Conservation (phyloP, 2,329 filamentous ascomycete genomes). For the Venturia aucupariae region DNA sequence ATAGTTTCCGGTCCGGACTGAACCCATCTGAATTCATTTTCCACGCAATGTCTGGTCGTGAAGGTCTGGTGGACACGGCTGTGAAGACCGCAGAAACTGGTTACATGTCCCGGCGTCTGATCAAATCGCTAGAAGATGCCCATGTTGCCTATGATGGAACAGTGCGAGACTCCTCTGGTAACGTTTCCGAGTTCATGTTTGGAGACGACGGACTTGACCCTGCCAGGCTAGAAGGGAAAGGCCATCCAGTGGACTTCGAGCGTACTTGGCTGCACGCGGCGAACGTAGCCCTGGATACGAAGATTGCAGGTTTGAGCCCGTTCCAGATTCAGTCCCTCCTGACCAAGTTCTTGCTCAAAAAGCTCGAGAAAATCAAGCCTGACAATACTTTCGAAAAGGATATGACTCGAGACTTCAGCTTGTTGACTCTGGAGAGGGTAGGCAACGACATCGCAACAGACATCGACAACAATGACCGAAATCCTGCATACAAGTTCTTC, state of each 20-base stretch:
- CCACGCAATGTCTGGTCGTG: slow-evolving; percentile 95
- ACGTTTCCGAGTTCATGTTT: slow-evolving; percentile 94
- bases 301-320: not conserved
- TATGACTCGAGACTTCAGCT: not conserved
- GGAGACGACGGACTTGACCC: slow-evolving; percentile 93
- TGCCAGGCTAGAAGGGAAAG: slow-evolving; percentile 93
- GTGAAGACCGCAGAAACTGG: slow-evolving; percentile 98
- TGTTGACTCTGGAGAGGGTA: not conserved
- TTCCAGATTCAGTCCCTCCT: slow-evolving; percentile 2
- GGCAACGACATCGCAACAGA: not conserved
- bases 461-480: not conserved
- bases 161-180: slow-evolving; percentile 79
- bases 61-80: slow-evolving; percentile 96
- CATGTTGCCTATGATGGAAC: slow-evolving; percentile 92
- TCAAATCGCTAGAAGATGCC: slow-evolving; percentile 95
- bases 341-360: not conserved
- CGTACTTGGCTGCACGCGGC: slow-evolving; percentile 70
- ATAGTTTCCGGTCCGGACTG: slow-evolving; percentile 93
- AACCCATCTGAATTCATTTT: slow-evolving; percentile 91
- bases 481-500: not conserved
- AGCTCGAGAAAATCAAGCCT: not conserved
- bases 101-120: slow-evolving; percentile 95
- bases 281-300: not conserved
- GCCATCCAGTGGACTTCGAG: slow-evolving; percentile 84
- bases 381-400: not conserved